Conservation (phyloP, 208 protist species). For the Crithidia bombi region DNA sequence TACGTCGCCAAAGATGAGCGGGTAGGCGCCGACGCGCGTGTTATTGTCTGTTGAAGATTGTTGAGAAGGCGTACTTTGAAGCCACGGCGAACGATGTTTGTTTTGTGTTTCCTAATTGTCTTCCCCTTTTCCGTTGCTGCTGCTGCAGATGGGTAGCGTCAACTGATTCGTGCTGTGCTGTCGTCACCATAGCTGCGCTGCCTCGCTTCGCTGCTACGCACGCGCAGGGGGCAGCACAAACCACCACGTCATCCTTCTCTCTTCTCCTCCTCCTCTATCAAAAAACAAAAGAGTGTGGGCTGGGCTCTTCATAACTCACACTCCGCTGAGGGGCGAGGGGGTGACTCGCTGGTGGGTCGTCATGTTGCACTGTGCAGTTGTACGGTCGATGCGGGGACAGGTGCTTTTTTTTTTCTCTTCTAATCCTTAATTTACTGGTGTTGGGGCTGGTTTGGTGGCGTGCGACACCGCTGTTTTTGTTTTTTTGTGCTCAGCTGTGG, state of each 20-base stretch:
- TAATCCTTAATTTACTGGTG: neutral
- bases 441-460: neutral
- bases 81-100: neutral
- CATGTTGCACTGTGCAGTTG: neutral
- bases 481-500: neutral
- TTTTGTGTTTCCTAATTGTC: slow-evolving; percentile 18
- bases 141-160: neutral
- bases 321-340: neutral
- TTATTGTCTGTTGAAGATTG: no score
- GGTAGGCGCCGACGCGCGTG: no score
- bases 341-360: neutral
- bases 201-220: neutral
- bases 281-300: neutral
- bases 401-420: neutral
- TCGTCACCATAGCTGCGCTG: neutral
- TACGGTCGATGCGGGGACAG: no score
- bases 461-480: no score
- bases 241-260: neutral
- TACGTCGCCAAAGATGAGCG: slow-evolving; percentile 64
- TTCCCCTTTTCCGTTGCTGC: neutral
- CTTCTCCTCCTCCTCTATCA: neutral
- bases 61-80: neutral
- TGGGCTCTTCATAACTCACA: slow-evolving; percentile 28
- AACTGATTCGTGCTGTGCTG: neutral
- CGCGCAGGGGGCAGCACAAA: neutral